Conservation (phyloP, 2,329 filamentous ascomycete genomes). For the Dothideomycetidae sp. region DNA sequence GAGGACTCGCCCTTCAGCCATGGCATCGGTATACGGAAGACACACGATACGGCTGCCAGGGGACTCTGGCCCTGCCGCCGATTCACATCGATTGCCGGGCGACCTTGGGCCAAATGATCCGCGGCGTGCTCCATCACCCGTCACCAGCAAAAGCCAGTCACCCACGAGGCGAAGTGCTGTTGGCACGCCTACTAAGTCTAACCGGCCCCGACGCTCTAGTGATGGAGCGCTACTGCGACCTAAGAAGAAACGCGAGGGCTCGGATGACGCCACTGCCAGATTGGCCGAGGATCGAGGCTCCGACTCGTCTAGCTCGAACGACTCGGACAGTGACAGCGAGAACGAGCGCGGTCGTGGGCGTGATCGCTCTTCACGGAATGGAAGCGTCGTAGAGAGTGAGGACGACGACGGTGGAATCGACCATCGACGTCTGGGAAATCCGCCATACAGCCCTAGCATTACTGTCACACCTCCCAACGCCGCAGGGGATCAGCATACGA, state of each 20-base stretch:
- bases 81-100: constrained; percentile 9
- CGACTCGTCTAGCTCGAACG: constrained; percentile 20
- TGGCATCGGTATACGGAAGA: constrained; percentile 19
- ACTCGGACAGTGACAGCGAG: constrained; percentile 17
- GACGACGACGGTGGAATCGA: constrained; percentile 10
- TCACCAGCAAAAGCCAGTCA: constrained; percentile 13
- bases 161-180: constrained; percentile 14
- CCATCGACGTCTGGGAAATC: constrained; percentile 3
- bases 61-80: constrained; percentile 22
- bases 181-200: constrained; percentile 4
- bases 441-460: constrained; percentile 15
- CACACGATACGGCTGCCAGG: constrained; percentile 21
- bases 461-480: constrained; percentile 16
- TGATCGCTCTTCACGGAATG: constrained; percentile 16
- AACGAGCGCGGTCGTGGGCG: constrained; percentile 19
- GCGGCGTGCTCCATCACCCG: constrained; percentile 7
- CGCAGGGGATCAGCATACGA: constrained; percentile 10
- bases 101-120: constrained; percentile 13
- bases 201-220: constrained; percentile 4
- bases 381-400: constrained; percentile 6
- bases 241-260: constrained; percentile 17
- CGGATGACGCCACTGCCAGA: constrained; percentile 13
- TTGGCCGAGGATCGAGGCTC: constrained; percentile 18
- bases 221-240: constrained; percentile 7
- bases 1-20: constrained; percentile 13